Evolutionary conservation across 495 filamentous ascomycete species (phyloP).

Genomic region (Xylona heveae): DNA sequence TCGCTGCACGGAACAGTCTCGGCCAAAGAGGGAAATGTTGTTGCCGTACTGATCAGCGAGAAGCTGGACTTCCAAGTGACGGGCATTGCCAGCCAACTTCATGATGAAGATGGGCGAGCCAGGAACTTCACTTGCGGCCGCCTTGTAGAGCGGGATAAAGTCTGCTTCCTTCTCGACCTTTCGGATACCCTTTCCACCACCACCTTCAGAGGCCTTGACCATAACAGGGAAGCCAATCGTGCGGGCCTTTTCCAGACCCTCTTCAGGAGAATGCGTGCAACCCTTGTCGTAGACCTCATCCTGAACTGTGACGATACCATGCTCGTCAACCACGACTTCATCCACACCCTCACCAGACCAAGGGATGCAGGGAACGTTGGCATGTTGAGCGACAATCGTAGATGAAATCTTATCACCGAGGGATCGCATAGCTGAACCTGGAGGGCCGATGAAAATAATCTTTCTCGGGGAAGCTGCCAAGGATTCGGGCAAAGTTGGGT

Average conservation of each 20-base stretch:
- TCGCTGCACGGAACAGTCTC: conserved; percentile 97
- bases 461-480: conserved; percentile 89
- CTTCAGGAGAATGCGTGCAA: conserved; percentile 69
- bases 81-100: conserved; percentile 92
- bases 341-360: conserved; percentile 93
- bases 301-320: conserved; percentile 81
- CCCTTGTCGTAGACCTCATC: conserved; percentile 76
- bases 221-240: conserved; percentile 97
- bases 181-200: conserved; percentile 97
- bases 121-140: conserved; percentile 93
- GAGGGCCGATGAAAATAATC: conserved; percentile 97
- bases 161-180: conserved; percentile 77
- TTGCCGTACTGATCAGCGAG: conserved; percentile 98
- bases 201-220: conserved; percentile 99
- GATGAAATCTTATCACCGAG: conserved; percentile 99
- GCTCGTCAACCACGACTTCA: conserved; percentile 49
- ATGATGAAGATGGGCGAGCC: conserved; percentile 99
- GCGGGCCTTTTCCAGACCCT: conserved; percentile 68
- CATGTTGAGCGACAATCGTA: conserved; percentile 97
- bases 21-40: conserved; percentile 94
- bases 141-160: conserved; percentile 73
- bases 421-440: conserved; percentile 94
- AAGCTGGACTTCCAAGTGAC: conserved; percentile 94
- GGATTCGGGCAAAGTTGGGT: conserved; percentile 90
- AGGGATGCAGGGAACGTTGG: conserved; percentile 89